These are phyloP conservation scores for Leishmania tropica DNA, from an alignment of 208 protist species.

Conservation along the genomic window DNA sequence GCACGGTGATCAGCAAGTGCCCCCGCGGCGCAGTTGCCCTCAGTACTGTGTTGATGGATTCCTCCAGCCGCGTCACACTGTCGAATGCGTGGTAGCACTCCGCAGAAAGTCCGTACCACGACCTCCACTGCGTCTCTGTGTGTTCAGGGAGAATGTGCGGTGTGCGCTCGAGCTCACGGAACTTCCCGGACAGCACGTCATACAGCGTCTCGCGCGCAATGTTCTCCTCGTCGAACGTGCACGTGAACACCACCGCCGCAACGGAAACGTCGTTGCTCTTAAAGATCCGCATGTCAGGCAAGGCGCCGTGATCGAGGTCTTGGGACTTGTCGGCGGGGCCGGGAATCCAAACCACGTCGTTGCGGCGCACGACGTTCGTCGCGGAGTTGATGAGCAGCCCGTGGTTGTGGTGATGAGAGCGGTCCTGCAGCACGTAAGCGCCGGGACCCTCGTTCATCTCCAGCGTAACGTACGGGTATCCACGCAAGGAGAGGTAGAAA, in stretches of 20 bases:
- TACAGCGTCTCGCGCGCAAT: constrained; percentile 65
- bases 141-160: constrained; percentile 56
- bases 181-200: constrained; percentile 49
- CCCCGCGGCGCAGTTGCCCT: constrained; percentile 48
- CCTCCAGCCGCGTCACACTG: constrained; percentile 72
- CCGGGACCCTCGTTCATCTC: constrained; percentile 86
- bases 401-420: constrained; percentile 70
- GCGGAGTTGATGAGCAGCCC: constrained; percentile 71
- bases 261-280: constrained; percentile 85
- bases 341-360: constrained; percentile 83
- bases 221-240: constrained; percentile 60
- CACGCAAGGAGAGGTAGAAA: constrained; percentile 73
- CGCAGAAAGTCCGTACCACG: constrained; percentile 67
- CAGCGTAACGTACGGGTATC: constrained; percentile 68
- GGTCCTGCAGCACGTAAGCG: constrained; percentile 80
- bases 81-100: constrained; percentile 70
- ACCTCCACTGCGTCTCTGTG: constrained; percentile 55
- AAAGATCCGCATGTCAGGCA: constrained; percentile 66
- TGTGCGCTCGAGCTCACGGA: constrained; percentile 33
- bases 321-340: constrained; percentile 28
- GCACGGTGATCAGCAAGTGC: constrained; percentile 85
- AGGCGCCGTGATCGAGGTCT: constrained; percentile 29
- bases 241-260: constrained; percentile 83
- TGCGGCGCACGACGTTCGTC: constrained; percentile 64
- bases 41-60: constrained; percentile 73